Evolutionary conservation across 2,329 filamentous ascomycete species (phyloP), one percentile per base, ranked within the genome.

Genomic region (Emydomyces testavorans): DNA sequence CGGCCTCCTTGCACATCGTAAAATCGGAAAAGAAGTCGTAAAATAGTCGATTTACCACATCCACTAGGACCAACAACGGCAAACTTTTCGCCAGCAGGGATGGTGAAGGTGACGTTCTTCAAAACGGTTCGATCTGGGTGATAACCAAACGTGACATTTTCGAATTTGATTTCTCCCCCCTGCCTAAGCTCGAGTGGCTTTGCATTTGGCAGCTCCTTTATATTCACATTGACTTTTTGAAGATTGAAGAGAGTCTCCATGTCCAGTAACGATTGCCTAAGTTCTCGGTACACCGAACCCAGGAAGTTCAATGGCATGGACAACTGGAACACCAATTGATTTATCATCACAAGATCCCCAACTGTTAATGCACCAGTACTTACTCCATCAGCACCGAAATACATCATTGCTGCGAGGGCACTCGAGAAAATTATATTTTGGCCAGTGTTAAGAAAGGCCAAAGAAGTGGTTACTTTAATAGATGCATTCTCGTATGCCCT

Each of bases 181-280:
- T 76, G 79, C 36, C 74, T 74, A 11, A 98, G 74, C 6, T 76
- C 67, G 1, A 98, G 74, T 0, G 83, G 74, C 59, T 82, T 80
- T 0, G 90, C 87, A 58, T 84, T 71, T 1, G 82, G 77, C 46
- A 77, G 74, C 58, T 98, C 89, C 57, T 79, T 81, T 61, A 98
- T 84, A 31, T 77, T 79, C 10, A 95, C 82, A 56, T 96, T 94
- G 61, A 96, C 90, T 64, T 94, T 96, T 66, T 98, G 92, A 26
- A 98, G 74, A 64, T 86, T 94, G 73, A 98, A 98, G 4, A 98
- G 76, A 0, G 92, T 96, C 68, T 96, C 92, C 92, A 98, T 98
- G 63, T 98, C 93, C 28, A 98, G 74, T 37, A 98, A 74, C 18
- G 87, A 94, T 69, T 98, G 92, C 48, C 92, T 78, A 46, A 98